These are phyloP conservation scores for Globisporangium spiculum DNA, from an alignment of 352 stramenopile genomes.

Conservation along the genomic window DNA sequence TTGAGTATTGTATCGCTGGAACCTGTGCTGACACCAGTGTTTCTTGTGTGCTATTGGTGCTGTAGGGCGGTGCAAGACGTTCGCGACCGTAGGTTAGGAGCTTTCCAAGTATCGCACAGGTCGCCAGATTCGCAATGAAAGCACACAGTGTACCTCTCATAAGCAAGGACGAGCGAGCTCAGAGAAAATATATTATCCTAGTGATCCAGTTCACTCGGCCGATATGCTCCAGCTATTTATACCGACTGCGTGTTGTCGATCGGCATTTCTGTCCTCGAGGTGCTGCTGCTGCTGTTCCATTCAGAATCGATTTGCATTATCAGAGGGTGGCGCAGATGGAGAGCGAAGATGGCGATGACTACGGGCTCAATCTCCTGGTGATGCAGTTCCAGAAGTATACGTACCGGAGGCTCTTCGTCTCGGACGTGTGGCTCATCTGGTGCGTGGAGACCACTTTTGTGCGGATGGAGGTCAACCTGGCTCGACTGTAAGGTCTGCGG, in stretches of 20 bases:
- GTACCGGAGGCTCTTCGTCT: constrained; percentile 28
- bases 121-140: background rate
- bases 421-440: constrained; percentile 51
- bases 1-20: background rate
- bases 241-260: background rate
- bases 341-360: constrained; percentile 16
- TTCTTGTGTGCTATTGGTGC: background rate
- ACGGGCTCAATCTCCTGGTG: constrained; percentile 42
- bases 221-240: background rate
- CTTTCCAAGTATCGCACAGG: background rate
- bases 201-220: background rate
- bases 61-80: constrained; percentile 6
- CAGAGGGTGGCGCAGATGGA: background rate
- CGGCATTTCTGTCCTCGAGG: background rate
- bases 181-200: constrained; percentile 6
- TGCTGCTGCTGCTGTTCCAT: background rate
- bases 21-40: background rate
- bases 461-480: background rate
- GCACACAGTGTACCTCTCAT: background rate
- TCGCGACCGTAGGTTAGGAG: constrained; percentile 1
- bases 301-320: background rate
- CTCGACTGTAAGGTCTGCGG: too few relatives aligned
- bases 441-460: constrained; percentile 12
- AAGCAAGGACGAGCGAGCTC: background rate
- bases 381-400: constrained; percentile 60